A percentile compares a stretch with the other conserved stretches of the same genome.
phyloP scores from a whole-genome alignment of 2,329 filamentous ascomycete species.

The Thelonectria blattea region DNA sequence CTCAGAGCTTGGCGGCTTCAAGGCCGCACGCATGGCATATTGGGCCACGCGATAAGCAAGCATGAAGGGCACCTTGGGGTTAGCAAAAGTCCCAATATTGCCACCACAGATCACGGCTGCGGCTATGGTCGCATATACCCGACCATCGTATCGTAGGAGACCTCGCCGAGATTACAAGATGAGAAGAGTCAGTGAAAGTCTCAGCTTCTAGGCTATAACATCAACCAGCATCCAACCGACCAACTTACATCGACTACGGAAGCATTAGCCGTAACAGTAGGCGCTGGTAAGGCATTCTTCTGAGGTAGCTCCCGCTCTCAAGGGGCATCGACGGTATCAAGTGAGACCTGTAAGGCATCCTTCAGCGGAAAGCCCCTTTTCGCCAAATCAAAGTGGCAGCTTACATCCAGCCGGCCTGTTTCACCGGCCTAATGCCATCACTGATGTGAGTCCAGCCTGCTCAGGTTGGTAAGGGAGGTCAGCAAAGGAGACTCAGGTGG shows the following conservation, averaged over 20 bases:
- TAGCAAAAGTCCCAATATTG: not conserved
- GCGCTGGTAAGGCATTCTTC: not conserved
- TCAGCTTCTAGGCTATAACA: not conserved
- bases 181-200: too few species aligned
- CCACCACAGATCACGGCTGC: not conserved
- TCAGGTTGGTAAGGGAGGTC: too few species aligned
- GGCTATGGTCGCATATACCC: not conserved
- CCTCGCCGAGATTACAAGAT: not conserved
- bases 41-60: too few species aligned
- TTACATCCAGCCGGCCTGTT: too few species aligned
- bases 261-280: not conserved
- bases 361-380: too few species aligned
- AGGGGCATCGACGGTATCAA: too few species aligned
- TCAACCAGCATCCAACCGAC: not conserved
- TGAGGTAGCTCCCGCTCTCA: not conserved
- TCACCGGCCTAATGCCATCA: too few species aligned
- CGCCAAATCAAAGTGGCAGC: too few species aligned
- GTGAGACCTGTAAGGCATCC: too few species aligned
- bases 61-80: too few species aligned
- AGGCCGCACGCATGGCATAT: conserved; percentile 84
- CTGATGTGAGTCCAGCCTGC: too few species aligned
- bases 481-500: too few species aligned
- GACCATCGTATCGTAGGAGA: not conserved
- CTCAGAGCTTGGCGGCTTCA: conserved; percentile 87
- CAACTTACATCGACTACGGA: not conserved